Evolutionary conservation across 2,329 filamentous ascomycete species (phyloP).

Genomic region (Calonectria naviculata): DNA sequence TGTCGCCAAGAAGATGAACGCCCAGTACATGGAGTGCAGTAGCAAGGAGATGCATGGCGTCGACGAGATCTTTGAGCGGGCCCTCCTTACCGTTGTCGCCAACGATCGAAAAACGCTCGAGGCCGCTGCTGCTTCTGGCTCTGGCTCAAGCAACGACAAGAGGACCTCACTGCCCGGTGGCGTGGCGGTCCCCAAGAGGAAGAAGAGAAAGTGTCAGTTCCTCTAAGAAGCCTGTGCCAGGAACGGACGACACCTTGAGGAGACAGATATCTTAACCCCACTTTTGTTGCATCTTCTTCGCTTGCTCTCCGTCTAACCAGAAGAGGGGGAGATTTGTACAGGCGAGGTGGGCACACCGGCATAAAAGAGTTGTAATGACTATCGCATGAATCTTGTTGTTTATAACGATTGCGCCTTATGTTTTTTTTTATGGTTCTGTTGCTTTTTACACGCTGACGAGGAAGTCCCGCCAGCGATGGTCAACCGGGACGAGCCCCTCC

Average conservation of each 20-base stretch:
- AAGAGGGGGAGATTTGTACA: conserved; percentile 28
- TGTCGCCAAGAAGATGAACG: conserved; percentile 93
- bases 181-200: conserved; percentile 72
- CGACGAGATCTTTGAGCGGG: conserved; percentile 94
- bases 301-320: conserved; percentile 28
- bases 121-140: conserved; percentile 52
- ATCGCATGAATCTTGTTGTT: conserved; percentile 51
- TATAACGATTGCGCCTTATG: conserved; percentile 47
- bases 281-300: conserved; percentile 24
- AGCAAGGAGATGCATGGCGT: conserved; percentile 98
- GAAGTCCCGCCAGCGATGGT: conserved; percentile 32
- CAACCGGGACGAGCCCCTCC: conserved; percentile 26
- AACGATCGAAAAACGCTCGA: conserved; percentile 77
- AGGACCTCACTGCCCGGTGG: conserved; percentile 55
- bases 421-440: conserved; percentile 29
- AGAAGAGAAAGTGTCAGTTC: conserved; percentile 86
- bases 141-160: conserved; percentile 50
- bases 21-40: conserved; percentile 97
- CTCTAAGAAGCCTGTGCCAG: conserved; percentile 62
- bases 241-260: conserved; percentile 29
- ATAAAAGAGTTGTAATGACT: conserved; percentile 55
- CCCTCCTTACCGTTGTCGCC: conserved; percentile 89
- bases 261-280: conserved; percentile 23
- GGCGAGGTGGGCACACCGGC: conserved; percentile 36
- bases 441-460: conserved; percentile 31